These are phyloP conservation scores for Candida gigantensis DNA, from an alignment of 1,139 yeast species.

Conservation along the genomic window DNA sequence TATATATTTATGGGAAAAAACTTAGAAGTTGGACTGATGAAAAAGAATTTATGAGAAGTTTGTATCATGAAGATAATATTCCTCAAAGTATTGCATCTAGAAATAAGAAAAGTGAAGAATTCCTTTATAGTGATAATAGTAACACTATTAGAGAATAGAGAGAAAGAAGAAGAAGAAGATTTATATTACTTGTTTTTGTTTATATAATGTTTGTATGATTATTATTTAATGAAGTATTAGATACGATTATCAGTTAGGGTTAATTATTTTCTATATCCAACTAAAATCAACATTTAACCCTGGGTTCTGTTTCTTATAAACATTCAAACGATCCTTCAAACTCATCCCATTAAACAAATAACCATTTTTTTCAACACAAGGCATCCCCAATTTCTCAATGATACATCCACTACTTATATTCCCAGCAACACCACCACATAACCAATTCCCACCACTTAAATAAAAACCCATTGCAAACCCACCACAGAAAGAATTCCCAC, in stretches of 20 bases:
- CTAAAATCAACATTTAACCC: constrained; percentile 7
- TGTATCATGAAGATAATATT: constrained; percentile 31
- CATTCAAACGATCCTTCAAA: constrained; percentile 29
- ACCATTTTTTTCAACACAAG: constrained; percentile 35
- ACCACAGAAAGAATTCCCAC: constrained; percentile 89
- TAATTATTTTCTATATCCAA: too few relatives aligned
- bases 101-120: constrained; percentile 1
- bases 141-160: too few relatives aligned
- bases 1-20: constrained; percentile 58
- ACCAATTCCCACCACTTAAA: constrained; percentile 50
- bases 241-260: too few relatives aligned
- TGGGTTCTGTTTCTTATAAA: constrained; percentile 22
- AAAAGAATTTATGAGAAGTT: constrained; percentile 34
- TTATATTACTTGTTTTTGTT: too few relatives aligned
- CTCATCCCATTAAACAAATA: constrained; percentile 57
- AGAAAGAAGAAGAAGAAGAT: too few relatives aligned
- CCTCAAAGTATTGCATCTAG: constrained; percentile 14
- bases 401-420: constrained; percentile 77
- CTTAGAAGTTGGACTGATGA: constrained; percentile 52
- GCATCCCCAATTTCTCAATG: constrained; percentile 78
- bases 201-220: too few relatives aligned
- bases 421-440: constrained; percentile 64
- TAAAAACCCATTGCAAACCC: constrained; percentile 67
- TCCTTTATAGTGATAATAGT: neutral
- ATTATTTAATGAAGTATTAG: neutral